These are phyloP conservation scores for Hyaloscypha variabilis DNA, from an alignment of 495 filamentous ascomycete species.

Conservation along the genomic window DNA sequence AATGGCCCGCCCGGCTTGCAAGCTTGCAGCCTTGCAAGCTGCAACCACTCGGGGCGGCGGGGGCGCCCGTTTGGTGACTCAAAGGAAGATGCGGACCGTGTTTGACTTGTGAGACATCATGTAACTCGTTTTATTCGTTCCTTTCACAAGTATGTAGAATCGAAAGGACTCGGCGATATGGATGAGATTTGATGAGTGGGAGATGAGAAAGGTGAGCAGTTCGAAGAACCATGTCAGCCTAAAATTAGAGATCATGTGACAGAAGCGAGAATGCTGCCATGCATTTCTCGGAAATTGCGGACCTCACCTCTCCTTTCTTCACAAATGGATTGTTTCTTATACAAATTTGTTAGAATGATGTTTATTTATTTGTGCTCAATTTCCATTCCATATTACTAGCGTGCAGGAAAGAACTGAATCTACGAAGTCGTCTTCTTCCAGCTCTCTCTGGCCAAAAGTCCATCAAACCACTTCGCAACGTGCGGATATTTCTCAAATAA, in stretches of 20 bases:
- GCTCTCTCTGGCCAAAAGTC: constrained; percentile 23
- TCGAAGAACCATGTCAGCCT: neutral
- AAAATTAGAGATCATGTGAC: neutral
- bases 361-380: neutral
- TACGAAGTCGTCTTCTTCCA: constrained; percentile 19
- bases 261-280: neutral
- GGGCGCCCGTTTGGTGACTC: too few species aligned
- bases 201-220: neutral
- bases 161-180: neutral
- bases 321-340: neutral
- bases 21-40: too few species aligned
- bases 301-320: neutral
- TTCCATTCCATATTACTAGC: neutral
- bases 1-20: too few species aligned
- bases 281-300: neutral
- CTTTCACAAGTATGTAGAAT: neutral
- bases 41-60: too few species aligned
- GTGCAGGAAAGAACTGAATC: neutral
- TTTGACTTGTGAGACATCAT: neutral
- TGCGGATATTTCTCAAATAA: constrained; percentile 24
- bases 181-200: neutral
- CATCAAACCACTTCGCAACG: constrained; percentile 24
- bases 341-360: neutral
- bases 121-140: neutral
- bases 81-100: neutral